Conservation (phyloP, 2,329 filamentous ascomycete species). For the Claviceps sorghi region DNA sequence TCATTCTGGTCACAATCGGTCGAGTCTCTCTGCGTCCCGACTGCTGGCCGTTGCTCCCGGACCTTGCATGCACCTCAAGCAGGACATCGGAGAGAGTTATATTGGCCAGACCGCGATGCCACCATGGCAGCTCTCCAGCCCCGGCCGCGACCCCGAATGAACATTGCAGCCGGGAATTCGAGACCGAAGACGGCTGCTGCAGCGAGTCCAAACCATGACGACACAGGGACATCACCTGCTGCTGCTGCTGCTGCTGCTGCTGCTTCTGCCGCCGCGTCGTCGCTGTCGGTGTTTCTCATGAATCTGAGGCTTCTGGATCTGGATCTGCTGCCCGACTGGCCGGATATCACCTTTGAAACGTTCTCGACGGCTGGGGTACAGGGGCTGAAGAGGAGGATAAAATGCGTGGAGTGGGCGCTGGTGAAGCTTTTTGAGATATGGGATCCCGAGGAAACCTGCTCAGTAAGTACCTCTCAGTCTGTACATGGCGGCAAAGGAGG, state of each 20-base stretch:
- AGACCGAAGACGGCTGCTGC: not conserved
- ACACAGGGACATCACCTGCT: not conserved
- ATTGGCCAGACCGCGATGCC: constrained; percentile 1
- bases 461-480: constrained; percentile 35
- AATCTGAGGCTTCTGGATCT: constrained; percentile 75
- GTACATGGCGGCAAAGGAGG: too few relatives aligned
- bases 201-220: not conserved
- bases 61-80: not conserved
- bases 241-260: not conserved
- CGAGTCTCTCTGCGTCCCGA: too few relatives aligned
- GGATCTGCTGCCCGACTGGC: constrained; percentile 65
- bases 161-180: not conserved
- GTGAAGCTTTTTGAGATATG: constrained; percentile 75
- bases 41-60: not conserved
- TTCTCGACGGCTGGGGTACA: constrained; percentile 54
- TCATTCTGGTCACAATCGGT: not conserved
- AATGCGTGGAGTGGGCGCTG: constrained; percentile 79
- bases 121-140: constrained; percentile 8
- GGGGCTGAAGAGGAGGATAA: constrained; percentile 69
- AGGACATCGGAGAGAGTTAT: not conserved
- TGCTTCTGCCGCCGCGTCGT: constrained; percentile 6
- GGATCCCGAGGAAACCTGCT: constrained; percentile 61
- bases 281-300: constrained; percentile 47
- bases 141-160: constrained; percentile 5
- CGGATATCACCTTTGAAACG: constrained; percentile 52